Conservation (phyloP, 192 early-diverging fungal genomes). For the Coemansia sp. region DNA sequence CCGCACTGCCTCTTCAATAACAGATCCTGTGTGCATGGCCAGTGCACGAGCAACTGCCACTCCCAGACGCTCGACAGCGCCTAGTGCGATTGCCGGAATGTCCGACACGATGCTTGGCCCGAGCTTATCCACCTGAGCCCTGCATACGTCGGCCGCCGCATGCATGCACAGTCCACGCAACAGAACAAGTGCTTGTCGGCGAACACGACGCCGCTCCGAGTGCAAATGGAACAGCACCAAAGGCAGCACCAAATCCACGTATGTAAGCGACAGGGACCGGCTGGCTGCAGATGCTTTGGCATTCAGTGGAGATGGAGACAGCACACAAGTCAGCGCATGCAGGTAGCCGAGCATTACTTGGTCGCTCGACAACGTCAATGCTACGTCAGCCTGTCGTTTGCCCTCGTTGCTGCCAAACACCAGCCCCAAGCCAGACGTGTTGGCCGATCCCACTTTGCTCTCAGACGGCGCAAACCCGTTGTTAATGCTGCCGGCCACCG, state of each 20-base stretch:
- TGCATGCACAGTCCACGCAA: conserved; percentile 35
- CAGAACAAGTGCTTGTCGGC: conserved; percentile 41
- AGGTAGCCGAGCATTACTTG: conserved; percentile 37
- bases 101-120: conserved; percentile 45
- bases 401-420: conserved; percentile 19
- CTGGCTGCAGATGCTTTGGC: conserved; percentile 1
- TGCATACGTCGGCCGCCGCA: conserved; percentile 12
- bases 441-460: not conserved
- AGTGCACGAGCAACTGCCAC: conserved; percentile 30
- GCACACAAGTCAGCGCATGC: conserved; percentile 21
- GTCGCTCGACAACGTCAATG: conserved; percentile 18
- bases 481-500: conserved; percentile 25
- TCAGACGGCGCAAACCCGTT: conserved; percentile 7
- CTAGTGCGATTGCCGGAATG: conserved; percentile 35
- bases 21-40: conserved; percentile 16
- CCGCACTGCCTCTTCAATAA: conserved; percentile 35
- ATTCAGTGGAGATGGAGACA: not conserved
- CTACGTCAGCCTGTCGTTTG: conserved; percentile 7
- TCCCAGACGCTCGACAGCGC: conserved; percentile 18
- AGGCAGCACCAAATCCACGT: conserved; percentile 25
- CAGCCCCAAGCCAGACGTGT: conserved; percentile 33
- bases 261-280: conserved; percentile 13
- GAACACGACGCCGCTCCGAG: conserved; percentile 22
- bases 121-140: conserved; percentile 29
- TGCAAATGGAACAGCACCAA: conserved; percentile 39